Base-by-base conservation (phyloP, 169 alveolate genomes). In the Cryptosporidium ryanae region DNA sequence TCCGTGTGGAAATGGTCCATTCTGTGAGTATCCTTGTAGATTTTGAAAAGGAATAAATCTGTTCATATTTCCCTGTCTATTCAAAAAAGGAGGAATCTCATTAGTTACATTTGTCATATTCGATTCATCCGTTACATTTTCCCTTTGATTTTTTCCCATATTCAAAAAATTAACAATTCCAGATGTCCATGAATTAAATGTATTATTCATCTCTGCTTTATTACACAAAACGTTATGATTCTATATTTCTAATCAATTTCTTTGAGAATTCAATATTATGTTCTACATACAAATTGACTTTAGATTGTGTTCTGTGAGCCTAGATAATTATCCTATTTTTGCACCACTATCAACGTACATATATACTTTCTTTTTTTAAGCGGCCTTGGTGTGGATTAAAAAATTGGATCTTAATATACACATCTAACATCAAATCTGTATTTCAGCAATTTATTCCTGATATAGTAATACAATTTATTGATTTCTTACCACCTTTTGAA, bases 141-240 rank as follows among this genome's bases (percentile, higher is more conserved):
- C 83, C 66, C 83, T 68, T 32, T 68, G 83, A 17, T 55, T 55
- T 49, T 65, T 68, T 15, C 83, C 83, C 23, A 68, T 68, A 32
- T 68, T 68, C 54, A 76, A 76, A 21, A 76, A 76, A 63, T 76
- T 76, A n/a, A 71, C 68, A 8, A 76, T 8, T 25, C 87, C 71
- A 55, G 68, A 59, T 18, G 87, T 59, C 87, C 87, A 76, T 50
- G 68, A 52, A 43, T 76, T 76, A 23, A 76, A 29, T 54, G 83
- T 55, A 29, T 23, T 68, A 55, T 68, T 68, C 83, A 68, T 68
- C 25, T 6, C 52, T 17, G 17, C 18, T 1, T 4, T 17, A 50
- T 68, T 18, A 6, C 8, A 10, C 1, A 0, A 38, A 38, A 38
- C 46, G 8, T 6, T 38, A 10, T 38, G 8, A 6, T 38, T 0